Evolutionary conservation across 2,329 filamentous ascomycete genomes (phyloP).

Genomic region (Fusarium hostae): DNA sequence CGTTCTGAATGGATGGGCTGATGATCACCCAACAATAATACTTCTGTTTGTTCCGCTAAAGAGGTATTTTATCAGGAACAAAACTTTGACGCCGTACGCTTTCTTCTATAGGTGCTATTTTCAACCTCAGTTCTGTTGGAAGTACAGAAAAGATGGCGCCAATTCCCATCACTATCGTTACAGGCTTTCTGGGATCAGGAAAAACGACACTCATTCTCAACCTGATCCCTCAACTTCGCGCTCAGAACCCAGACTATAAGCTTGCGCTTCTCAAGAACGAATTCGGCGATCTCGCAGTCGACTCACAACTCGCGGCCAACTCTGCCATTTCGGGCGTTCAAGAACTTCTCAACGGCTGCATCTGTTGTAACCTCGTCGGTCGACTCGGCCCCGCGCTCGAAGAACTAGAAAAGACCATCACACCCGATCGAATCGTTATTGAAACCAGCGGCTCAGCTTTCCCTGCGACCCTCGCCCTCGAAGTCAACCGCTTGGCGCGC

Average conservation of each 20-base stretch:
- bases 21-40: constrained; percentile 20
- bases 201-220: constrained; percentile 97
- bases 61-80: constrained; percentile 39
- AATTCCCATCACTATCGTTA: constrained; percentile 93
- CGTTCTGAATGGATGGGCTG: constrained; percentile 36
- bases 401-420: constrained; percentile 69
- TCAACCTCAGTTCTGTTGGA: neutral
- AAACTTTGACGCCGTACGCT: constrained; percentile 2
- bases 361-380: constrained; percentile 98
- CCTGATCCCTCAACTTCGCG: constrained; percentile 87
- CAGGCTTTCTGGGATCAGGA: constrained; percentile 93
- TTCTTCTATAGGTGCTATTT: neutral
- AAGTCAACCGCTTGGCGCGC: constrained; percentile 82
- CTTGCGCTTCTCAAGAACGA: constrained; percentile 98
- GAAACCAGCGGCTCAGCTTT: constrained; percentile 92
- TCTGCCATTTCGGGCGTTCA: constrained; percentile 88
- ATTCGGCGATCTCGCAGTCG: constrained; percentile 93
- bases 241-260: constrained; percentile 78
- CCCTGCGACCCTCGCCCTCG: constrained; percentile 89
- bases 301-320: constrained; percentile 88
- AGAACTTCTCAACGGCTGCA: constrained; percentile 95
- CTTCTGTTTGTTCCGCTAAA: constrained; percentile 17
- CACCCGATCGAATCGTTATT: constrained; percentile 88
- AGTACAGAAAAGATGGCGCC: constrained; percentile 63
- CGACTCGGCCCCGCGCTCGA: constrained; percentile 84